phyloP scores from a whole-genome alignment of 495 filamentous ascomycete species.

The Trichoderma gamsii region DNA sequence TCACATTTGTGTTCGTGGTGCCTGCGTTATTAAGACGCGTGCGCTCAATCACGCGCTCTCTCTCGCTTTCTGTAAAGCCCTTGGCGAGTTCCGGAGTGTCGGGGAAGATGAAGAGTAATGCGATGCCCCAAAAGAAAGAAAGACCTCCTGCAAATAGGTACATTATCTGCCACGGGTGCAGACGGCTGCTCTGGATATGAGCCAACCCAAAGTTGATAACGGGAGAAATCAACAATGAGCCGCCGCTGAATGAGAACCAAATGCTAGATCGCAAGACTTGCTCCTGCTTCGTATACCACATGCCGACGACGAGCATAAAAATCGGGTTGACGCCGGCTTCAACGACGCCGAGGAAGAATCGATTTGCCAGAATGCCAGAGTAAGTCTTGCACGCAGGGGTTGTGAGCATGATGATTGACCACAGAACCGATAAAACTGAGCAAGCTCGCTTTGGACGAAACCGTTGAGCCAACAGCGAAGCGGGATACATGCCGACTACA shows the following conservation, averaged over 20 bases:
- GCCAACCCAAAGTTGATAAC: background rate
- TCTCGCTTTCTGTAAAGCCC: background rate
- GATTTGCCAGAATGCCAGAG: slow-evolving; percentile 41
- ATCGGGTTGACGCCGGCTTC: slow-evolving; percentile 54
- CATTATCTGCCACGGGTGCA: background rate
- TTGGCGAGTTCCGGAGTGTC: background rate
- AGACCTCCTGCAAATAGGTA: background rate
- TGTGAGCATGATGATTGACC: slow-evolving; percentile 40
- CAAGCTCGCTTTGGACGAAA: background rate
- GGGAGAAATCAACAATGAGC: background rate
- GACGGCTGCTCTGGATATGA: background rate
- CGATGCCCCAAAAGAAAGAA: background rate
- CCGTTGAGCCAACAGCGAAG: background rate
- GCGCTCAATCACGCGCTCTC: background rate
- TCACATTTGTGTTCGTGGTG: background rate
- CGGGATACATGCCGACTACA: background rate
- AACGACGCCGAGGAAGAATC: slow-evolving; percentile 50
- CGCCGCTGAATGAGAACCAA: background rate
- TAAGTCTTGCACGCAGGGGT: slow-evolving; percentile 48
- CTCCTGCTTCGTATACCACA: slow-evolving; percentile 51
- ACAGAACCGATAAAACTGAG: slow-evolving; percentile 17
- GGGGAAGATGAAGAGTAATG: background rate
- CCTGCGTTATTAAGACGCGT: background rate
- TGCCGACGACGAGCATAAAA: slow-evolving; percentile 51
- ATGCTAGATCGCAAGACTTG: slow-evolving; percentile 25